Conservation (phyloP, 2,329 filamentous ascomycete species). For the Allantophomopsis lycopodina region DNA sequence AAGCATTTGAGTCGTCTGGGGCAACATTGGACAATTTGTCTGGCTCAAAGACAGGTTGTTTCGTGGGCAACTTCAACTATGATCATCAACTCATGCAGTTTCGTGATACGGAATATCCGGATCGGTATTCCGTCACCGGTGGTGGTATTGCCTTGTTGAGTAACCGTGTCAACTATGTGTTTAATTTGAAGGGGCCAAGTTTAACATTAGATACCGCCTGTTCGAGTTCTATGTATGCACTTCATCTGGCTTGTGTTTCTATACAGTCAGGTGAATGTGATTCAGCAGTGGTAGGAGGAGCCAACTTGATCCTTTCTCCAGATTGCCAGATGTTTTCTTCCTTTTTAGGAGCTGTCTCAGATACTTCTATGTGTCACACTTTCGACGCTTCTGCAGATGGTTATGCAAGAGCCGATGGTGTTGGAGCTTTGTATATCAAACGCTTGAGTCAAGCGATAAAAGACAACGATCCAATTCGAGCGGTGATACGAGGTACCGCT, state of each 20-base stretch:
- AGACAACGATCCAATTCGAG: slow-evolving; percentile 43
- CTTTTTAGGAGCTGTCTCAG: slow-evolving; percentile 7
- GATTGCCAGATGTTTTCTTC: slow-evolving; percentile 7
- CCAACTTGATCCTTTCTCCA: slow-evolving; percentile 7
- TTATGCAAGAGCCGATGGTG: slow-evolving; percentile 50
- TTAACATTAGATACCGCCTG: slow-evolving; percentile 30
- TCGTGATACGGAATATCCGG: not conserved
- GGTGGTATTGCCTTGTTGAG: slow-evolving; percentile 37
- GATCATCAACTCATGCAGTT: not conserved
- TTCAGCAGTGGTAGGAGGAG: slow-evolving; percentile 8
- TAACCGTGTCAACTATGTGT: slow-evolving; percentile 38
- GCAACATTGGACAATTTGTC: no score
- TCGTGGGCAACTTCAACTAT: not conserved
- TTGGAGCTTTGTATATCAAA: slow-evolving; percentile 44
- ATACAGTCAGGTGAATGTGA: slow-evolving; percentile 28
- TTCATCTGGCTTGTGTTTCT: slow-evolving; percentile 36
- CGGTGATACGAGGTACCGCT: slow-evolving; percentile 36
- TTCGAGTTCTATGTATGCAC: slow-evolving; percentile 37
- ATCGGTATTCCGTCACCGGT: slow-evolving; percentile 32
- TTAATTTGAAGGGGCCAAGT: slow-evolving; percentile 33
- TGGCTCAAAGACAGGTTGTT: no score
- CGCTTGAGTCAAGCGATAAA: slow-evolving; percentile 39
- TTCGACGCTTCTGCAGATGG: slow-evolving; percentile 49
- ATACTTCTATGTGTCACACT: slow-evolving; percentile 37
- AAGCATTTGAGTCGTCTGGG: slow-evolving; percentile 31